A percentile compares a stretch with the other conserved stretches of the same genome.
phyloP scores from a whole-genome alignment of 2,329 filamentous ascomycete species.

The Rhinocladiella similis region DNA sequence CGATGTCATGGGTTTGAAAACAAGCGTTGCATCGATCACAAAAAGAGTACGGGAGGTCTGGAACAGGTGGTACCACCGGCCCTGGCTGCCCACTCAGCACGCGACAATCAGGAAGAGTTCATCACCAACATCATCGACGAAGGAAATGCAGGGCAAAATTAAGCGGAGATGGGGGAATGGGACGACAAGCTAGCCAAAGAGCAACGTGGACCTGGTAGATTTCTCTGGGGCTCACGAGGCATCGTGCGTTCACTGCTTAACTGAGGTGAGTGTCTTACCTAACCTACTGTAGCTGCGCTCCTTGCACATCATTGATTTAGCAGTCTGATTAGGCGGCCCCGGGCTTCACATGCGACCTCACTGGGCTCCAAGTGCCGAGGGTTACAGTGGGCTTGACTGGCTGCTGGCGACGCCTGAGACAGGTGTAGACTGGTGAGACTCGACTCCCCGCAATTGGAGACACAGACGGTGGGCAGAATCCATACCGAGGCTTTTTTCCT shows the following conservation, averaged over 20 bases:
- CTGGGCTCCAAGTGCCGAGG: not conserved
- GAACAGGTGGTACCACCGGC: conserved; percentile 1
- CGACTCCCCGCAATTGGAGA: not conserved
- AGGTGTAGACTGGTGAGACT: too few relatives aligned
- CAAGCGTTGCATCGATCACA: conserved; percentile 6
- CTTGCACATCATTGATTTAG: not conserved
- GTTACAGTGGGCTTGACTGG: not conserved
- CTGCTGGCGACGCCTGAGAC: not conserved
- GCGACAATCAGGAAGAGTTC: not conserved
- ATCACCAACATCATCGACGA: not conserved
- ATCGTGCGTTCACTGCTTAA: too few relatives aligned
- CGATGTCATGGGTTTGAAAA: conserved; percentile 13
- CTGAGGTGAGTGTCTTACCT: not conserved
- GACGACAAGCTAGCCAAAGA: not conserved
- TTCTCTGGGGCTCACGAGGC: too few relatives aligned
- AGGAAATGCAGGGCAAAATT: not conserved
- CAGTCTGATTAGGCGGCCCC: not conserved
- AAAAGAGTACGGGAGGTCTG: not conserved
- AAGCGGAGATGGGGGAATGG: not conserved
- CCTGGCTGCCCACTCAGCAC: not conserved
- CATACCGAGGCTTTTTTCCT: not conserved
- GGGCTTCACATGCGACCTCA: too few relatives aligned
- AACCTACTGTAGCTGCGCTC: not conserved
- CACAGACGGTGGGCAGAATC: not conserved
- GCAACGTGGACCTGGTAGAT: too few relatives aligned